Percentiles rank a stretch among this genome's conserved stretches.
These are phyloP conservation scores for Colletotrichum lentis DNA, from an alignment of 2,329 filamentous ascomycete genomes.

Conservation along the genomic window DNA sequence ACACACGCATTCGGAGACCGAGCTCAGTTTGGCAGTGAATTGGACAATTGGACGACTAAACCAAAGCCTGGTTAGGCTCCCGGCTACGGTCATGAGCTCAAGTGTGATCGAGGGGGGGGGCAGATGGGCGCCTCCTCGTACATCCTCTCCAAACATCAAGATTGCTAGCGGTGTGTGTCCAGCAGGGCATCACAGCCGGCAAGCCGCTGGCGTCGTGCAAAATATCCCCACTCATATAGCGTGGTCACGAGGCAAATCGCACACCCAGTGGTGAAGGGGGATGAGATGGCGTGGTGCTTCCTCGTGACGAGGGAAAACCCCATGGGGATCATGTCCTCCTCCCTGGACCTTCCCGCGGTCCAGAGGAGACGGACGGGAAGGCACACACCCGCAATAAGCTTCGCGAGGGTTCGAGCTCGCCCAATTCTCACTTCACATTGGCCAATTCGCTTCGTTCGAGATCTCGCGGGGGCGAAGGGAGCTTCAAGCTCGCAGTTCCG, in stretches of 20 bases:
- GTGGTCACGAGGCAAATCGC: neutral
- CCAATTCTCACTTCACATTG: conserved; percentile 35
- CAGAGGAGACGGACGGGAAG: conserved; percentile 10
- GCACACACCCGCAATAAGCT: conserved; percentile 16
- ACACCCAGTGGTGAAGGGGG: neutral
- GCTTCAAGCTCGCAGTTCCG: conserved; percentile 12
- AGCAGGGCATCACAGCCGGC: neutral
- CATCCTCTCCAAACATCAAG: neutral
- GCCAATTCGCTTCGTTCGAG: conserved; percentile 32
- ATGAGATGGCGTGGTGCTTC: conserved; percentile 2
- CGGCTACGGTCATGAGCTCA: neutral
- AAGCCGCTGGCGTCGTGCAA: neutral
- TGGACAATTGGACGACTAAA: neutral
- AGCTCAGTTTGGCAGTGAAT: neutral
- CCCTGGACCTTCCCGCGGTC: conserved; percentile 24
- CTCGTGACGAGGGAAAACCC: neutral
- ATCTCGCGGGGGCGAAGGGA: neutral
- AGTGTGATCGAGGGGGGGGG: neutral
- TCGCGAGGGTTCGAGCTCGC: conserved; percentile 11
- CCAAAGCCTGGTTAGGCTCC: neutral
- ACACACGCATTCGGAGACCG: conserved; percentile 22
- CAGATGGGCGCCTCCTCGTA: neutral
- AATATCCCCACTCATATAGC: neutral
- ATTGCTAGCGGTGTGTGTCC: neutral
- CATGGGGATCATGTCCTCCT: conserved; percentile 6